These are phyloP conservation scores for Urtica urens DNA, from an alignment of 306 rosid species.

Conservation along the genomic window DNA sequence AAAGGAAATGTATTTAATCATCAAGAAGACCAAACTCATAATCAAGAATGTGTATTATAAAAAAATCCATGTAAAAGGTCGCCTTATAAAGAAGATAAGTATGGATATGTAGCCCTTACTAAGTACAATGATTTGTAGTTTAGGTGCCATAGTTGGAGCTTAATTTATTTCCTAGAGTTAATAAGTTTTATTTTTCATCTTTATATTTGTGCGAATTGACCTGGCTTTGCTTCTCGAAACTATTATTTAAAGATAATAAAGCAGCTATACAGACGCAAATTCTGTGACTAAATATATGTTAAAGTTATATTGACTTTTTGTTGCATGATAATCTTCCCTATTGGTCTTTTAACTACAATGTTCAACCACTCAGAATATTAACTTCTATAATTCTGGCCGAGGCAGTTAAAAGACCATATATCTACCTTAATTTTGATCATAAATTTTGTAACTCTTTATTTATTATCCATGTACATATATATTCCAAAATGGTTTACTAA, in stretches of 20 bases:
- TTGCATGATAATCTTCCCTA: background rate
- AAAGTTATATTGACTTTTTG: background rate
- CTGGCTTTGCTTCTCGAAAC: background rate
- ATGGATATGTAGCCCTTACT: conserved; percentile 8
- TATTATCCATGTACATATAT: background rate
- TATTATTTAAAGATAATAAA: background rate
- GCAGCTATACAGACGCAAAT: background rate
- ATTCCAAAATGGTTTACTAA: background rate
- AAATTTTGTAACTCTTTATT: background rate
- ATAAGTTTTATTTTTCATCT: background rate
- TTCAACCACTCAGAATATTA: background rate
- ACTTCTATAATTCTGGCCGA: background rate
- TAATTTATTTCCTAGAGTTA: background rate
- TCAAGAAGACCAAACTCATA: conserved; percentile 42
- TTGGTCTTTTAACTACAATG: background rate
- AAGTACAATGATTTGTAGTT: conserved; percentile 11
- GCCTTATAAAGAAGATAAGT: conserved; percentile 39
- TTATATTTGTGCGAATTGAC: background rate
- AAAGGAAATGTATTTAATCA: conserved; percentile 43
- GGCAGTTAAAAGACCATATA: background rate
- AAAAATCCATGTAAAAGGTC: conserved; percentile 35
- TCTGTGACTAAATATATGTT: no score
- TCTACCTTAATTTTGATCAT: background rate
- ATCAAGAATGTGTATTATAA: conserved; percentile 8
- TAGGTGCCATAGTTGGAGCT: conserved; percentile 13